A percentile compares a stretch with the other conserved stretches of the same genome.
These are phyloP conservation scores for Tolypocladium inflatum DNA, from an alignment of 2,329 filamentous ascomycete genomes.

Conservation along the genomic window DNA sequence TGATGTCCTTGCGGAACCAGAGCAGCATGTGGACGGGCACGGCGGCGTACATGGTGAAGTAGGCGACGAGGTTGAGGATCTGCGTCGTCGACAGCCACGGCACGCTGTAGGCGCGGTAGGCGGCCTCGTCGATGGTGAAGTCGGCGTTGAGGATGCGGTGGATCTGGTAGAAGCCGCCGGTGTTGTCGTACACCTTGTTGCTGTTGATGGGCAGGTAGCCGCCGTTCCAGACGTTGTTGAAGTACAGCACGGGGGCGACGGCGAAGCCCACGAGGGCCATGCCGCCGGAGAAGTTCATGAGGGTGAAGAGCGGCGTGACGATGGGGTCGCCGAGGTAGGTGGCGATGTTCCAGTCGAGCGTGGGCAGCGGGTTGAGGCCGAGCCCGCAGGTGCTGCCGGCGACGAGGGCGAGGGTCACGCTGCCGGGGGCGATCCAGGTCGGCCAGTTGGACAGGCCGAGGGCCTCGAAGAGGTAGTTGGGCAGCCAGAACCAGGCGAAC, in stretches of 20 bases:
- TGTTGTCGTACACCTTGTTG: conserved; percentile 48
- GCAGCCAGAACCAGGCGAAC: conserved; percentile 44
- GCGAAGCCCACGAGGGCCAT: conserved; percentile 43
- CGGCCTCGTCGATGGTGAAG: conserved; percentile 38
- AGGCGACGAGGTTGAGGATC: conserved; percentile 19
- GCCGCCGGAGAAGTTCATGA: conserved; percentile 16
- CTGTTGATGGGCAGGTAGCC: conserved; percentile 47
- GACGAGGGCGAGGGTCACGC: conserved; percentile 22
- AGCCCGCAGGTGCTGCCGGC: conserved; percentile 25
- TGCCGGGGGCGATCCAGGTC: conserved; percentile 37
- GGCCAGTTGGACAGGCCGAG: conserved; percentile 39
- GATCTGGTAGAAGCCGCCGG: conserved; percentile 39
- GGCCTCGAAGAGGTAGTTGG: conserved; percentile 37
- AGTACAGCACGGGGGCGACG: conserved; percentile 36
- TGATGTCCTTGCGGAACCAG: conserved; percentile 20
- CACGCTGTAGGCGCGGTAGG: conserved; percentile 42
- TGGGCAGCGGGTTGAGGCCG: conserved; percentile 26
- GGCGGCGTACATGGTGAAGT: conserved; percentile 18
- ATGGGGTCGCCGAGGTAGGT: conserved; percentile 19
- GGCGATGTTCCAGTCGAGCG: conserved; percentile 30
- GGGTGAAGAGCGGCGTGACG: conserved; percentile 17
- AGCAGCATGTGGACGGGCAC: conserved; percentile 19
- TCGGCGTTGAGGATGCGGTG: conserved; percentile 38
- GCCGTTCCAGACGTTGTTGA: conserved; percentile 34
- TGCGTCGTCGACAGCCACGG: conserved; percentile 40